Evolutionary conservation across 108 stramenopile genomes (phyloP), one percentile per base, ranked within the genome.

Genomic region (Nitzschia sp.): DNA sequence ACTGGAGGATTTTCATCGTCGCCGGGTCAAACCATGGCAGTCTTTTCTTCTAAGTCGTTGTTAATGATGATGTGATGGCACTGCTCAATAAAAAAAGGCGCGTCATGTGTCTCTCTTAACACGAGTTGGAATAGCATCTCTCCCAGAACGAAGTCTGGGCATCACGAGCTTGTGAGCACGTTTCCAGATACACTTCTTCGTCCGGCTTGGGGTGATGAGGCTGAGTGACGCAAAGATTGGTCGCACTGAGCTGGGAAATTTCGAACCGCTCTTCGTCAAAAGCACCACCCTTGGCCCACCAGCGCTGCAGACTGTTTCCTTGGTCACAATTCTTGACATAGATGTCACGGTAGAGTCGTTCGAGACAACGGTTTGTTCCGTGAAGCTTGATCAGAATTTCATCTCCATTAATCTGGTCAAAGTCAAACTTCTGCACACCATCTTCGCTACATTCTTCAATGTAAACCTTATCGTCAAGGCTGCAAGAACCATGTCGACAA

Each of bases 111-210:
- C n/a, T n/a, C n/a, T n/a, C 21, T 56, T 30, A 56, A 32, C 55
- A 56, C 25, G 30, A 11, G 8, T 56, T 21, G 30, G 23, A 5
- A 31, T 56, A 26, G 28, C 55, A 56, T 26, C 55, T 5, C 23
- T 56, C 29, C 55, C 70, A 71, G 25, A 34, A 71, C 1, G 70
- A 71, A 19, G 70, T 71, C 21, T 71, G 61, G 16, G 28, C 11
- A 6, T 29, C 16, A 27, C 63, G 19, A 11, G 72, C 63, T 32
- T 1, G 2, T 2, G 3, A 2, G 47, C 65, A 74, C 9, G 41
- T 2, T 50, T 67, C 46, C 47, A 74, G n/a, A 17, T 58, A n/a
- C 3, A 74, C 47, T n/a, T 47, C 56, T 66, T 74, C 73, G 19
- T 22, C 29, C 1, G 30, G 17, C 38, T 58, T 57, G 1, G 73